Evolutionary conservation across 495 filamentous ascomycete species (phyloP).

Genomic region (Tetracladium setigerum): DNA sequence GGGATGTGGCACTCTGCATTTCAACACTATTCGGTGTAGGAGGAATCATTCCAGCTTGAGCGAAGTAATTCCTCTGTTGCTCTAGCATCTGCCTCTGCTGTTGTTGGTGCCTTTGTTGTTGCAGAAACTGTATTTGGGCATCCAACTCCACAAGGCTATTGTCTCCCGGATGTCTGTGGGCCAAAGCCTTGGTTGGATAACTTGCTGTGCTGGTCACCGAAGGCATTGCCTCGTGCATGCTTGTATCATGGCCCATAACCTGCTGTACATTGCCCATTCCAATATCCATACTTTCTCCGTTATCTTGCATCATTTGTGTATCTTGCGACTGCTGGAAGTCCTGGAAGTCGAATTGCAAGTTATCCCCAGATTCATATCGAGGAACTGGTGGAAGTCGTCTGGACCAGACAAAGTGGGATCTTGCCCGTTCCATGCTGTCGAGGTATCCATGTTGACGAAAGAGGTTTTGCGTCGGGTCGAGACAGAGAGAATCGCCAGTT

Average conservation of each 20-base stretch:
- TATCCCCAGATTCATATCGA: conserved; percentile 42
- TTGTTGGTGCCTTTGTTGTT: conserved; percentile 48
- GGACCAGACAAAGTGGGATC: conserved; percentile 33
- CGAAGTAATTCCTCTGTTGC: conserved; percentile 43
- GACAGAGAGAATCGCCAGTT: background rate
- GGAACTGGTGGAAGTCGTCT: conserved; percentile 49
- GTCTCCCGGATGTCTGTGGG: conserved; percentile 26
- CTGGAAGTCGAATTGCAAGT: conserved; percentile 43
- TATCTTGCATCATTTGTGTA: conserved; percentile 23
- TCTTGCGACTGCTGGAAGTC: conserved; percentile 23
- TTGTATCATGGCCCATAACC: conserved; percentile 29
- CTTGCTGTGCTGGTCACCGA: conserved; percentile 34
- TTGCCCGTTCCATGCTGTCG: conserved; percentile 38
- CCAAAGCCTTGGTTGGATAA: conserved; percentile 31
- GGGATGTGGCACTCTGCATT: conserved; percentile 61
- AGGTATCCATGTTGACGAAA: conserved; percentile 22
- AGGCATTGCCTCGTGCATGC: conserved; percentile 39
- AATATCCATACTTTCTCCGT: conserved; percentile 32
- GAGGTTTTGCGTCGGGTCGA: no score
- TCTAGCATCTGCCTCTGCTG: conserved; percentile 41
- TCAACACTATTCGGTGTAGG: conserved; percentile 93
- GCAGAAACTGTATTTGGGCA: conserved; percentile 54
- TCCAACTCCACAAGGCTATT: conserved; percentile 43
- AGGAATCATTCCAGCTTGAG: conserved; percentile 64
- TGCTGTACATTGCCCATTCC: conserved; percentile 36